Percentiles rank a stretch among this genome's conserved stretches.
These are phyloP conservation scores for Trichoderma brevicompactum DNA, from an alignment of 2,329 filamentous ascomycete genomes.

Conservation along the genomic window DNA sequence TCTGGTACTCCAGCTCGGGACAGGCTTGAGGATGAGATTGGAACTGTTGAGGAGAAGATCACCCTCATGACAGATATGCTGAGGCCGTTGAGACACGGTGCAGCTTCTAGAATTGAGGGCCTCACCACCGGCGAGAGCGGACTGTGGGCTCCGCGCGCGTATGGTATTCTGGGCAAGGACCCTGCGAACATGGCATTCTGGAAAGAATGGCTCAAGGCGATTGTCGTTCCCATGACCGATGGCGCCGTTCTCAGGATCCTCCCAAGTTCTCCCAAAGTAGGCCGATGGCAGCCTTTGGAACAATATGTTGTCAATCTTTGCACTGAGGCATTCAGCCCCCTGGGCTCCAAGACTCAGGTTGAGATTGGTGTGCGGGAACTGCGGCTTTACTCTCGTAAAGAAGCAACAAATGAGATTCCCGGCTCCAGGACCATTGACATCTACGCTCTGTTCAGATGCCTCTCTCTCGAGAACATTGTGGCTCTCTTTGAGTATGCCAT, in stretches of 20 bases:
- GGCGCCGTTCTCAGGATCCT: constrained; percentile 82
- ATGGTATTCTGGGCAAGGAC: constrained; percentile 88
- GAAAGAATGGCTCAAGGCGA: constrained; percentile 96
- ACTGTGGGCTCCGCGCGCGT: constrained; percentile 92
- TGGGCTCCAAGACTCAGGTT: constrained; percentile 93
- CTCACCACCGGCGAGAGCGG: constrained; percentile 94
- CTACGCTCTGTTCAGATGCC: constrained; percentile 86
- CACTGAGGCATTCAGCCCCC: constrained; percentile 88
- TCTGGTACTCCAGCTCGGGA: constrained; percentile 85
- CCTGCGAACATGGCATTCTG: constrained; percentile 84
- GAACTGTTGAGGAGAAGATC: constrained; percentile 95
- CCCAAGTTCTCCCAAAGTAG: constrained; percentile 84
- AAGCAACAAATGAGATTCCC: constrained; percentile 89
- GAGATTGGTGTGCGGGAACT: constrained; percentile 89
- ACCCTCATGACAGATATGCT: constrained; percentile 94
- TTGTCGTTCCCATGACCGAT: constrained; percentile 95
- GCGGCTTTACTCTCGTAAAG: constrained; percentile 88
- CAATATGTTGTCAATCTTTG: constrained; percentile 97
- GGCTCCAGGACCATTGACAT: constrained; percentile 90
- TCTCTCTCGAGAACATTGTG: constrained; percentile 91
- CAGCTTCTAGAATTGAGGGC: constrained; percentile 95
- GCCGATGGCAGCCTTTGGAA: constrained; percentile 94
- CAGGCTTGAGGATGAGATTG: constrained; percentile 88
- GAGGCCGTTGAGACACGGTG: constrained; percentile 87
- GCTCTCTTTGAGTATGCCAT: constrained; percentile 92